Evolutionary conservation across 768 basidiomycete species (phyloP), one percentile per base, ranked within the genome.

Genomic region (Pleurotus cornucopiae): DNA sequence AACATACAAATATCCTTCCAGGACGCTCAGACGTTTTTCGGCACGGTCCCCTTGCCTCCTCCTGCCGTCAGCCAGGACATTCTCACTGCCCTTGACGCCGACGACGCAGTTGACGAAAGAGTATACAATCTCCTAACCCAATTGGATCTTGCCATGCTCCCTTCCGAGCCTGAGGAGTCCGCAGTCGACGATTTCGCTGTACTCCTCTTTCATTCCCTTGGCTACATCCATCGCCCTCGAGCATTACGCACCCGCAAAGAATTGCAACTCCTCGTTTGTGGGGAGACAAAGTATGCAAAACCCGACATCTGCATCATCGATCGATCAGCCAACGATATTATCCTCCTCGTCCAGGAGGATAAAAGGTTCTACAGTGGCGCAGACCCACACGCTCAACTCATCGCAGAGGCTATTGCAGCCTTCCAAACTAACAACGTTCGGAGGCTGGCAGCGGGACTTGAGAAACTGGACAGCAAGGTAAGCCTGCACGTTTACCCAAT

Each of bases 281-380:
- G 70, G 5, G 62, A 69, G 59, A 30, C 5, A 23, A 62, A 26
- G 38, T 48, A 62, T 39, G 64, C 66, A 16, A 63, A 63, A 49
- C 57, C 69, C 1, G 69, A 70, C 60, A 66, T 73, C 49, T 73
- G 68, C 56, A 58, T 76, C 38, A 41, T 68, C 12, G 65, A 69
- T 56, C 14, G 21, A 34, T 34, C 30, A 1, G 30, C 2, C 20
- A 12, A 25, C 16, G 55, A 55, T 18, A 55, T 59, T 53, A 37
- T 63, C 34, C 62, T 67, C 20, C 58, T 66, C 16, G 59, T 66
- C 25, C 63, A 66, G 46, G 63, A 64, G 56, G 63, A 67, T 48
- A 65, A 64, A 56, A 26, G 14, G 21, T 25, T 48, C 46, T 48
- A 20, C 7, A n/a, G 14, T 48, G 18, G 21, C 25, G 46, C 25